A percentile compares a stretch with the other conserved stretches of the same genome.
Conservation (phyloP, 179 eudicot genomes). For the Silene noctiflora region DNA sequence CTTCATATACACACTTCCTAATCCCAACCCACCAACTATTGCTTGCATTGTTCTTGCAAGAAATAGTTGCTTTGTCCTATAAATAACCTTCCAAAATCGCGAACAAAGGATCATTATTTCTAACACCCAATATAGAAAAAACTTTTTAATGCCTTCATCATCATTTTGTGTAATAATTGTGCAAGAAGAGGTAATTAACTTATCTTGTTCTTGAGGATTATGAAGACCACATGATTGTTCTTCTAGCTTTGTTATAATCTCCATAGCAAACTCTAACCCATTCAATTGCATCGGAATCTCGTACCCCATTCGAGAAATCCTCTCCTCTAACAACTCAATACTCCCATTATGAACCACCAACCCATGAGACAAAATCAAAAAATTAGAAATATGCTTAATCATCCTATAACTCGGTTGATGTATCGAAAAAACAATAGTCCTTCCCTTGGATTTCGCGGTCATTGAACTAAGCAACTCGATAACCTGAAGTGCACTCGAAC, state of each 20-base stretch:
- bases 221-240: slow-evolving; percentile 12
- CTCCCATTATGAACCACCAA: slow-evolving; percentile 61
- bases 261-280: slow-evolving; percentile 79
- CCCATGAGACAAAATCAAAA: slow-evolving; percentile 71
- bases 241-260: slow-evolving; percentile 50
- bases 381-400: slow-evolving; percentile 50
- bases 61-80: slow-evolving; percentile 81
- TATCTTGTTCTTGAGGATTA: too few relatives aligned
- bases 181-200: slow-evolving; percentile 2
- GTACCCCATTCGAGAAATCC: slow-evolving; percentile 49
- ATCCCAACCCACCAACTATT: slow-evolving; percentile 73
- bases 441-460: slow-evolving; percentile 56
- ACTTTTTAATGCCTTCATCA: slow-evolving; percentile 12
- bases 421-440: slow-evolving; percentile 61
- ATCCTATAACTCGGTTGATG: slow-evolving; percentile 90
- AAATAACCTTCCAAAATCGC: slow-evolving; percentile 78
- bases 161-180: slow-evolving; percentile 1
- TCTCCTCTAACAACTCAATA: slow-evolving; percentile 53
- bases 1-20: slow-evolving; percentile 74
- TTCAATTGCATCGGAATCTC: slow-evolving; percentile 65
- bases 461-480: slow-evolving; percentile 59
- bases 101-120: slow-evolving; percentile 62
- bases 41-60: slow-evolving; percentile 97
- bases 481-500: slow-evolving; percentile 79
- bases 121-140: slow-evolving; percentile 6